Percentiles rank a stretch among this genome's conserved stretches.
Conservation (phyloP, 176 grass and related monocot species). For the Hsuehochloa calcarea region DNA sequence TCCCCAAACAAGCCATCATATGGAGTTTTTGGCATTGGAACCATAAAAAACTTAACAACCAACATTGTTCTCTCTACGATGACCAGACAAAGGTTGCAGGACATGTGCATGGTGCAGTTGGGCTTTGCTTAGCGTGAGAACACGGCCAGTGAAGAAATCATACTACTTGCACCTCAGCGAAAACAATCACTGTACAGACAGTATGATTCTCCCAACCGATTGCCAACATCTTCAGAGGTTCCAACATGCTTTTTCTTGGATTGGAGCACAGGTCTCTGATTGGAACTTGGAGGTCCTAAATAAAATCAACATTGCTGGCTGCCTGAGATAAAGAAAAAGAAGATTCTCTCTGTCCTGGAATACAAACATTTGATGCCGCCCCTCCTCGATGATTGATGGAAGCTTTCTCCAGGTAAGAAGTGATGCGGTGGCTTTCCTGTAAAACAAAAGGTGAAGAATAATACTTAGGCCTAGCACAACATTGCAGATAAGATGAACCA, state of each 20-base stretch:
- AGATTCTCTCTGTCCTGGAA: conserved; percentile 38
- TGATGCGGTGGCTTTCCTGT: conserved; percentile 18
- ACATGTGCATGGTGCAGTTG: conserved; percentile 37
- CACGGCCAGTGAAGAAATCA: conserved; percentile 24
- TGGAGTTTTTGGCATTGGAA: conserved; percentile 16
- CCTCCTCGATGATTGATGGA: conserved; percentile 21
- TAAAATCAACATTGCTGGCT: conserved; percentile 33
- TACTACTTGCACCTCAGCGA: neutral
- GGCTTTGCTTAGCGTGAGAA: neutral
- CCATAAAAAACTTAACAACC: conserved; percentile 31
- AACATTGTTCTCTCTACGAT: conserved; percentile 8
- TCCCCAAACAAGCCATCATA: conserved; percentile 1
- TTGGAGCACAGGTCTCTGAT: conserved; percentile 26
- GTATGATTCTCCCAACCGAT: conserved; percentile 36
- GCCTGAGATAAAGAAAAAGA: conserved; percentile 36
- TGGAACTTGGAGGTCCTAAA: conserved; percentile 41
- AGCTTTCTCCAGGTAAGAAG: conserved; percentile 31
- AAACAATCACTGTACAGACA: conserved; percentile 30
- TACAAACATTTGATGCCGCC: conserved; percentile 29
- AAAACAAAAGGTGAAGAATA: neutral
- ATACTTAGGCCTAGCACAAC: neutral
- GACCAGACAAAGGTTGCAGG: conserved; percentile 17
- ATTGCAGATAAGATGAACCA: neutral
- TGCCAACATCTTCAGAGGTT: conserved; percentile 32
- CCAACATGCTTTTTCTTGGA: conserved; percentile 34